A percentile compares a stretch with the other conserved stretches of the same genome.
Evolutionary conservation across 2,329 filamentous ascomycete genomes (phyloP).

Genomic region (Talaromyces funiculosus): DNA sequence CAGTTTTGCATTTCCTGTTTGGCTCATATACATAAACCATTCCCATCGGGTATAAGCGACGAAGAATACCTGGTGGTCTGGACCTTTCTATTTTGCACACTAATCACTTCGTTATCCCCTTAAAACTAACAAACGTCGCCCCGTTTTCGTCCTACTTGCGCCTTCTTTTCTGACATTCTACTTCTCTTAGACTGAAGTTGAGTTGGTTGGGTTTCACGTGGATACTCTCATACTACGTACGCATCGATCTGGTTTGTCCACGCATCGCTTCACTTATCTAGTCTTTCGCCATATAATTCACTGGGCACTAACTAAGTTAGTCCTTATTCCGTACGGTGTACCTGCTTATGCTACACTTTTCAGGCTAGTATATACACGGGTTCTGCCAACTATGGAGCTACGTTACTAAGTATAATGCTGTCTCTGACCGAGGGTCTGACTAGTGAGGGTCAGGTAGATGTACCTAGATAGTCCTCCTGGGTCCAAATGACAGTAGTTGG

Average conservation of each 20-base stretch:
- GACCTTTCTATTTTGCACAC: background rate
- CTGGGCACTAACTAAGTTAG: background rate
- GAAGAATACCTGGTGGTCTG: background rate
- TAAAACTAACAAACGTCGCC: background rate
- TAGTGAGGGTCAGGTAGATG: background rate
- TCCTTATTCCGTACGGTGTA: background rate
- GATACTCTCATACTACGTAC: background rate
- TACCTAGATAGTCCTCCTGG: background rate
- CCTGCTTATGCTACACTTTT: background rate
- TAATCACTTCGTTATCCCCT: background rate
- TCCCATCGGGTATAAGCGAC: background rate
- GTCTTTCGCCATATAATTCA: background rate
- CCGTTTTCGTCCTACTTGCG: background rate
- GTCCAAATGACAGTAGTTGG: background rate
- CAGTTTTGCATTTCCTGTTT: slow-evolving; percentile 4
- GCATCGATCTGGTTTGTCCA: slow-evolving; percentile 2
- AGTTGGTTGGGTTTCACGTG: background rate
- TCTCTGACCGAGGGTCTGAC: background rate
- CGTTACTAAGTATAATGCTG: background rate
- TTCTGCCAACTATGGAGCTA: slow-evolving; percentile 2
- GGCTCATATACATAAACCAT: background rate
- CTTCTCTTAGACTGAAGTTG: background rate
- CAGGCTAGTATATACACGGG: background rate
- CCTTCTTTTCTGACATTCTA: background rate
- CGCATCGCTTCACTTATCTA: slow-evolving; percentile 1